Evolutionary conservation across 2,329 filamentous ascomycete species (phyloP).

Genomic region (Leptographium lundbergii): DNA sequence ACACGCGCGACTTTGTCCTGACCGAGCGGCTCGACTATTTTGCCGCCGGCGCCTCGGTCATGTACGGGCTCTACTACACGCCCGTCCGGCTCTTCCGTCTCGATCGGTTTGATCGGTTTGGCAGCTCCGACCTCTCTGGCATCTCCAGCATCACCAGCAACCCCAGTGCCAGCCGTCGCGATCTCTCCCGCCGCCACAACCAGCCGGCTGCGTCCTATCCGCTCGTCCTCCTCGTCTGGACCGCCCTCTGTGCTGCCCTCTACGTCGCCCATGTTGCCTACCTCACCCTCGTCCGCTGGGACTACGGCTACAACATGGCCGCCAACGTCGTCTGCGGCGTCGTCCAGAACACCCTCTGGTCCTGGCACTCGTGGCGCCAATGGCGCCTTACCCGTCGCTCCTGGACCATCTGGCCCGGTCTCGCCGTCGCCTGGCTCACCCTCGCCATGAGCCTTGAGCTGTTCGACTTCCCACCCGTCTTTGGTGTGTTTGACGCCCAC

Average conservation of each 20-base stretch:
- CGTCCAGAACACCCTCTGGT: slow-evolving; percentile 75
- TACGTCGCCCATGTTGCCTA: slow-evolving; percentile 73
- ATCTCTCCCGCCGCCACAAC: not conserved
- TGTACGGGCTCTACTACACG: slow-evolving; percentile 85
- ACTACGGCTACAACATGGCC: slow-evolving; percentile 97
- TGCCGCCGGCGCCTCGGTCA: slow-evolving; percentile 74
- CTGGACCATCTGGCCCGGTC: slow-evolving; percentile 82
- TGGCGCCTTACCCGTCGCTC: slow-evolving; percentile 58
- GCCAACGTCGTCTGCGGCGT: slow-evolving; percentile 79
- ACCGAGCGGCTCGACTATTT: slow-evolving; percentile 98
- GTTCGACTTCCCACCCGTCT: slow-evolving; percentile 80
- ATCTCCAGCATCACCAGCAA: slow-evolving; percentile 1
- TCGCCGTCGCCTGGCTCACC: slow-evolving; percentile 86
- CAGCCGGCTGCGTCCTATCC: slow-evolving; percentile 6
- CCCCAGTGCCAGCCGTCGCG: not conserved
- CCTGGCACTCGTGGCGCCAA: slow-evolving; percentile 62
- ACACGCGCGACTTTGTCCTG: slow-evolving; percentile 69
- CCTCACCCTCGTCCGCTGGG: slow-evolving; percentile 75
- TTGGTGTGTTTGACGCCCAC: slow-evolving; percentile 80
- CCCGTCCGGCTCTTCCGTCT: slow-evolving; percentile 73
- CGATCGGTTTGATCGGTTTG: slow-evolving; percentile 34
- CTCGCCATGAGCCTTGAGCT: slow-evolving; percentile 92
- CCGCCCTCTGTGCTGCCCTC: slow-evolving; percentile 52
- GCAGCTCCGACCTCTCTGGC: too few species aligned
- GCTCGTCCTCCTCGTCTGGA: slow-evolving; percentile 60